Percentiles rank a stretch among this genome's conserved stretches.
Conservation (phyloP, 148 eudicot species). For the Dysphania ambrosioides region DNA sequence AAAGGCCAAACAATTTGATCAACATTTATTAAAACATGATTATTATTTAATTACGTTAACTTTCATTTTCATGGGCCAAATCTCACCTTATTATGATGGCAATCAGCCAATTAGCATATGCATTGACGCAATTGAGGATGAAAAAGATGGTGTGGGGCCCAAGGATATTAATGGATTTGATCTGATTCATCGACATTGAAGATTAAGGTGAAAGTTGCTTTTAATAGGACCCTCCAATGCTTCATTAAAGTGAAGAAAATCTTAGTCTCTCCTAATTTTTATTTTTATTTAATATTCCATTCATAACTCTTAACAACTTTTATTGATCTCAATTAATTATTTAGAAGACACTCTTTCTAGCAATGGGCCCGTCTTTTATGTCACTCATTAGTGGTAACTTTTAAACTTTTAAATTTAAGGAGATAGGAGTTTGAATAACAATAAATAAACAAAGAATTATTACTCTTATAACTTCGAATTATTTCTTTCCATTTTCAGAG, state of each 20-base stretch:
- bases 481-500: constrained; percentile 10
- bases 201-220: constrained; percentile 12
- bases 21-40: not conserved
- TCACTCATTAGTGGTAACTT: constrained; percentile 1
- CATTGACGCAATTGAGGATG: not conserved
- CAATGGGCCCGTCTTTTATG: not conserved
- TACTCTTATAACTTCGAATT: not conserved
- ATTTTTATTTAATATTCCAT: not conserved
- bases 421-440: no score
- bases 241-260: constrained; percentile 5
- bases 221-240: constrained; percentile 9
- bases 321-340: constrained; percentile 8
- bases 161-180: not conserved
- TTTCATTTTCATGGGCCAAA: not conserved
- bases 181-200: constrained; percentile 12
- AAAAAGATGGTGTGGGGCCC: not conserved
- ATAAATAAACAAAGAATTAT: no score
- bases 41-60: not conserved
- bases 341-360: constrained; percentile 11
- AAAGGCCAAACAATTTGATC: not conserved
- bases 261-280: not conserved
- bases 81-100: not conserved
- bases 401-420: no score
- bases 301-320: constrained; percentile 1
- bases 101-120: not conserved